Evolutionary conservation across 345 rosid genomes (phyloP), one percentile per base, ranked within the genome.

Genomic region (Lepidium africanum): DNA sequence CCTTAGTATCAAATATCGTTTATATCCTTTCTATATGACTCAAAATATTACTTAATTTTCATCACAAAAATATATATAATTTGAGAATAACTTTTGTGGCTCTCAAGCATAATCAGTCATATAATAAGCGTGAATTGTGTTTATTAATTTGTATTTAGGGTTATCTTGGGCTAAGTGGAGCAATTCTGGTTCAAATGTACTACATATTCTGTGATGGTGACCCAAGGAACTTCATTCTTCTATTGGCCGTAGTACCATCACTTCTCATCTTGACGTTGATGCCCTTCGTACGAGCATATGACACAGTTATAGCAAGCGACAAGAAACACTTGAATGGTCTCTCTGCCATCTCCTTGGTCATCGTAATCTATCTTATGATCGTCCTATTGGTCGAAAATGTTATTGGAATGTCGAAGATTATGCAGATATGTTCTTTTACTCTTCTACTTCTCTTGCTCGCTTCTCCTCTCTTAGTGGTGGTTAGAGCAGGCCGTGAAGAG

Each of bases 111-210:
- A 41, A 25, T 23, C 25, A 42, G 3, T 30, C 9, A 59, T n/a
- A 42, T 25, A 27, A 45, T 46, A 41, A 21, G n/a, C n/a, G n/a
- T 2, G 23, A 21, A 45, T 1, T 70, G 10, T 63, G 15, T 54
- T 36, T 54, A 21, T 1, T 10, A 11, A 42, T 23, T 10, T 0
- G 3, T 43, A 15, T 54, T 7, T 17, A 93, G 98, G 97, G 97
- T 3, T 93, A 84, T 81, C 84, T 90, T 16, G 98, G 98, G 63
- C 80, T 93, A 70, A 84, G 98, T 65, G 92, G 97, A 49, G 97
- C 97, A 32, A 74, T 87, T 10, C 75, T 93, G 6, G 88, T 90
- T 74, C 96, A 87, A 74, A 67, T 83, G 54, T 93, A 90, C 65
- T 72, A 82, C 16, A 84, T 89, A 2, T 67, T 80, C 12, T 83